phyloP scores from a whole-genome alignment of 495 filamentous ascomycete species.

The Xylaria castorea region DNA sequence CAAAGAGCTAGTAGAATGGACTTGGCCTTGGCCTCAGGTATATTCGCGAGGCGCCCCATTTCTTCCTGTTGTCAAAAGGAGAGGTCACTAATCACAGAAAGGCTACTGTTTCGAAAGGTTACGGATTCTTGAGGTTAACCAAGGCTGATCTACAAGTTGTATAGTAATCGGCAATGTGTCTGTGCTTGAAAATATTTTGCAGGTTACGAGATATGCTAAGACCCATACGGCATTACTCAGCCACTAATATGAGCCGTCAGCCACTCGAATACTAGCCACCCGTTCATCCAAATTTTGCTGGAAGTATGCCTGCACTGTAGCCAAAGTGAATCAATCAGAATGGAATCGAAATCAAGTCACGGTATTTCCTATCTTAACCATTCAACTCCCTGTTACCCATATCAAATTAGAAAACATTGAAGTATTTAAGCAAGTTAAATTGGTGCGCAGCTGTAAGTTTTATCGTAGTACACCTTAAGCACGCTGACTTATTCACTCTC shows the following conservation, averaged over 20 bases:
- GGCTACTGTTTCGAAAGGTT: background rate
- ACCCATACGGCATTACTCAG: background rate
- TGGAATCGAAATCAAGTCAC: background rate
- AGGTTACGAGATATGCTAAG: background rate
- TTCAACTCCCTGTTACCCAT: no score
- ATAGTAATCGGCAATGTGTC: background rate
- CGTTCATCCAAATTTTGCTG: background rate
- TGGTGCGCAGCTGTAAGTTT: background rate
- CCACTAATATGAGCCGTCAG: background rate
- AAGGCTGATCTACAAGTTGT: background rate
- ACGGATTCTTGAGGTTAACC: background rate
- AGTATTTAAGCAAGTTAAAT: background rate
- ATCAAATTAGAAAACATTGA: no score
- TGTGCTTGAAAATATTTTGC: no score
- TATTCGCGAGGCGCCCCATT: background rate
- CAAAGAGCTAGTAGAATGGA: constrained; percentile 2
- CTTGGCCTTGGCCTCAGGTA: background rate
- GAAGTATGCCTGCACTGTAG: background rate
- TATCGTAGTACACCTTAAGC: background rate
- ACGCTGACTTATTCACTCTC: background rate
- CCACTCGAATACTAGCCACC: background rate
- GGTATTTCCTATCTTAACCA: no score
- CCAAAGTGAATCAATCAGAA: background rate
- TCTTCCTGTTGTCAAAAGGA: background rate
- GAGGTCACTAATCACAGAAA: background rate